These are phyloP conservation scores for Starmerella etchellsii DNA, from an alignment of 805 yeast species.

Conservation along the genomic window DNA sequence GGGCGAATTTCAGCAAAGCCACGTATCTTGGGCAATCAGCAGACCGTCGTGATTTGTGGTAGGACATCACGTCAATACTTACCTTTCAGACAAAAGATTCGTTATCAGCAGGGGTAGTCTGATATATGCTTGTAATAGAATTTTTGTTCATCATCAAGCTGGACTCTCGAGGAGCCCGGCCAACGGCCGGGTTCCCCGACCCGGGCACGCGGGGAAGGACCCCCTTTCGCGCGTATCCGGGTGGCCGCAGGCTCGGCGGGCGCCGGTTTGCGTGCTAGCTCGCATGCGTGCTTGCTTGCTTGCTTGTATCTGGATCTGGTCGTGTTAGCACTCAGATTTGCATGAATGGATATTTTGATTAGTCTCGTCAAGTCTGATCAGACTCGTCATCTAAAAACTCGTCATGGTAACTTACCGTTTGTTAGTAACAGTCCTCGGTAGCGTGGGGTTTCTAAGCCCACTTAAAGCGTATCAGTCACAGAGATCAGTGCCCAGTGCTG, in stretches of 20 bases:
- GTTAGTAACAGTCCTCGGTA: constrained; percentile 44
- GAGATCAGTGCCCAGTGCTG: constrained; percentile 98
- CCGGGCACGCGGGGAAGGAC: constrained; percentile 7
- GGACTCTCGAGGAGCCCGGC: constrained; percentile 5
- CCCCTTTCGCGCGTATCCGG: constrained; percentile 5
- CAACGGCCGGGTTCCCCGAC: constrained; percentile 6
- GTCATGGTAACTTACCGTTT: constrained; percentile 30
- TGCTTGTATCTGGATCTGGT: too few relatives aligned
- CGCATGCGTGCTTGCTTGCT: too few relatives aligned
- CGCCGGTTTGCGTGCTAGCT: too few relatives aligned
- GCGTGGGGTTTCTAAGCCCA: constrained; percentile 98
- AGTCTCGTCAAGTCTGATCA: constrained; percentile 88
- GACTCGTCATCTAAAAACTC: constrained; percentile 92
- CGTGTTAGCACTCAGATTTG: constrained; percentile 47
- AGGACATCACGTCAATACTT: constrained; percentile 38
- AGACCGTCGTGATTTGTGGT: constrained; percentile 62
- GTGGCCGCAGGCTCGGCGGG: too few relatives aligned
- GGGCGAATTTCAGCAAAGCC: constrained; percentile 69
- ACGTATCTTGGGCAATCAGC: constrained; percentile 40
- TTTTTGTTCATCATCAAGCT: constrained; percentile 53
- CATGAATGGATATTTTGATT: constrained; percentile 83
- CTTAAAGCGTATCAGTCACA: constrained; percentile 90
- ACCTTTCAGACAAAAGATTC: constrained; percentile 45
- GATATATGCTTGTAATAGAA: constrained; percentile 97
- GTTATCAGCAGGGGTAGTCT: constrained; percentile 53